A percentile compares a stretch with the other conserved stretches of the same genome.
Evolutionary conservation across 2,329 filamentous ascomycete genomes (phyloP).

Genomic region (Aspergillus jensenii): DNA sequence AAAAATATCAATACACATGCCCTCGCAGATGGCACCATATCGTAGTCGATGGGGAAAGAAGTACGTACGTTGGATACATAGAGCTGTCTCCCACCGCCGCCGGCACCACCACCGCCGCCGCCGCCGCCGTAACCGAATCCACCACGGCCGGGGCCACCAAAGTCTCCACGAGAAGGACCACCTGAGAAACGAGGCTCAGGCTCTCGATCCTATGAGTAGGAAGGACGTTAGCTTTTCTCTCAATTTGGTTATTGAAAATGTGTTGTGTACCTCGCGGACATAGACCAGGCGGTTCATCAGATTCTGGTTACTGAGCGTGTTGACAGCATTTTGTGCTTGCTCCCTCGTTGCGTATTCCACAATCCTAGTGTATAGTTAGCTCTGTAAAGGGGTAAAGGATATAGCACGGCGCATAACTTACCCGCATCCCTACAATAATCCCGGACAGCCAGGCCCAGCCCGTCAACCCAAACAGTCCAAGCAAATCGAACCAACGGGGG

Average conservation of each 20-base stretch:
- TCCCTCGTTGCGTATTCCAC: constrained; percentile 99
- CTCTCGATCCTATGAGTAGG: constrained; percentile 75
- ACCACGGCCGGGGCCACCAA: constrained; percentile 54
- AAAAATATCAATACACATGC: constrained; percentile 38
- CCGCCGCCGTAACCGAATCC: constrained; percentile 50
- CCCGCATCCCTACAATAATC: constrained; percentile 98
- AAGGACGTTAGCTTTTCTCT: constrained; percentile 9
- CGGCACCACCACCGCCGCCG: constrained; percentile 42
- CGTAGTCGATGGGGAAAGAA: constrained; percentile 29
- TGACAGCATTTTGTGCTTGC: constrained; percentile 96
- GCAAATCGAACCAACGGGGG: constrained; percentile 56
- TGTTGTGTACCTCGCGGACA: constrained; percentile 77
- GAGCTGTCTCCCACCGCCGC: constrained; percentile 77
- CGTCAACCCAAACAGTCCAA: constrained; percentile 98
- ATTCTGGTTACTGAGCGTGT: constrained; percentile 98
- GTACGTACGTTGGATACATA: constrained; percentile 96
- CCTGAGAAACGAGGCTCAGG: constrained; percentile 94
- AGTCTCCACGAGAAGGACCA: constrained; percentile 66
- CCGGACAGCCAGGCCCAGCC: constrained; percentile 85
- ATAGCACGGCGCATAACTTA: constrained; percentile 55
- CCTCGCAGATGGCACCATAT: constrained; percentile 14
- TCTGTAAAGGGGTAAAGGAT: background rate
- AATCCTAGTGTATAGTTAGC: constrained; percentile 63
- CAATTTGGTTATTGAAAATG: background rate
- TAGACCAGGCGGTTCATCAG: constrained; percentile 98